A percentile compares a stretch with the other conserved stretches of the same genome.
Conservation (phyloP, 148 eudicot genomes). For the Heliamphora exappendiculata region DNA sequence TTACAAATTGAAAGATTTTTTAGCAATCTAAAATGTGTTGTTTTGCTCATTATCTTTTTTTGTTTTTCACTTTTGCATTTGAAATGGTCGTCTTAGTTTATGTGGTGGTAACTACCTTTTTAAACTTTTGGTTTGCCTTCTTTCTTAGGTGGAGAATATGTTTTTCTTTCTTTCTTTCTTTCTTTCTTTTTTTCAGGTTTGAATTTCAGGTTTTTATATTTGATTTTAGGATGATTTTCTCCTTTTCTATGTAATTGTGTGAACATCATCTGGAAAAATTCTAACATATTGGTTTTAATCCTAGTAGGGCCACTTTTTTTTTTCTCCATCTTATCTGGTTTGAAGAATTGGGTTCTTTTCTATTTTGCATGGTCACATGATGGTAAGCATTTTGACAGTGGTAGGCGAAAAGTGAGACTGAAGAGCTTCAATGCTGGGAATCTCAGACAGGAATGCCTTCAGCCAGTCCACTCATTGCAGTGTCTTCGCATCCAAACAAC, state of each 20-base stretch:
- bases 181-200: too few species aligned
- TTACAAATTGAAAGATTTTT: too few species aligned
- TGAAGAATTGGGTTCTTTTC: constrained; percentile 92
- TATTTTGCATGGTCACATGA: constrained; percentile 99
- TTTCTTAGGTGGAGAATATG: too few species aligned
- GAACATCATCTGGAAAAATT: too few species aligned
- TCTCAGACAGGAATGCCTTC: constrained; percentile 74
- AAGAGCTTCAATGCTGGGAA: constrained; percentile 92
- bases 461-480: constrained; percentile 67
- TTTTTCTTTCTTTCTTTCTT: neutral
- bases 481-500: too few species aligned
- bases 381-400: constrained; percentile 92
- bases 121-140: neutral
- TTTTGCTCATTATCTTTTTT: neutral
- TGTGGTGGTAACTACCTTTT: neutral
- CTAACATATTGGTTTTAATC: neutral
- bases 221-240: constrained; percentile 3
- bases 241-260: too few species aligned
- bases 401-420: constrained; percentile 91
- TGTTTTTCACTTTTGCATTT: neutral
- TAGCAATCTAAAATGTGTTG: neutral
- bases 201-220: neutral
- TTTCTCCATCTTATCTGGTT: constrained; percentile 42
- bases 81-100: too few species aligned
- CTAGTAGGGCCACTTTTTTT: neutral